These are phyloP conservation scores for Globisporangium recalcitrans DNA, from an alignment of 352 stramenopile species.

Conservation along the genomic window DNA sequence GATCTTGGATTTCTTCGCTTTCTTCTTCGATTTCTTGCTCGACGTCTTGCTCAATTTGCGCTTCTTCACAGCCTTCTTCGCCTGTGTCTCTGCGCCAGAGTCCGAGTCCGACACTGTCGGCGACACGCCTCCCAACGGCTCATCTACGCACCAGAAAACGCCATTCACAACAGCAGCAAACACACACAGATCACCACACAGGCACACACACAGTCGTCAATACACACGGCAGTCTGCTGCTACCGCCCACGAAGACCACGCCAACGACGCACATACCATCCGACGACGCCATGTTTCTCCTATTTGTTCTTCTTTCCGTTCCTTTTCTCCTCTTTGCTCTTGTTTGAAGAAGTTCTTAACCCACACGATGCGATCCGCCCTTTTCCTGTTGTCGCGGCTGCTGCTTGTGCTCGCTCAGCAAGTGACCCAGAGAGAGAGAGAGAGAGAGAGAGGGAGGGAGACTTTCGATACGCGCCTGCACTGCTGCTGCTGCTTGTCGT, in stretches of 20 bases:
- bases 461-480: not conserved
- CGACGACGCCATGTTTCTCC: constrained; percentile 14
- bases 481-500: not conserved
- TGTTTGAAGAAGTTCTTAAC: not conserved
- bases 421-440: not conserved
- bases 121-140: constrained; percentile 60
- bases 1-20: constrained; percentile 62
- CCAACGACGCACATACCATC: constrained; percentile 14
- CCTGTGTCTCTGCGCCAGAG: constrained; percentile 51
- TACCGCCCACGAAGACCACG: not conserved
- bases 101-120: constrained; percentile 85
- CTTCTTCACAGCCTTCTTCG: constrained; percentile 49
- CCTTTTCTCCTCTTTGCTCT: constrained; percentile 1
- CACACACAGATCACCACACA: not conserved
- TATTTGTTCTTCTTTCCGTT: constrained; percentile 6
- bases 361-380: not conserved
- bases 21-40: constrained; percentile 43
- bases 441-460: too few species aligned
- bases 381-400: not conserved
- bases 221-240: constrained; percentile 1
- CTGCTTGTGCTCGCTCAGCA: not conserved
- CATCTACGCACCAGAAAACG: constrained; percentile 31
- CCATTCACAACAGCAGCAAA: not conserved
- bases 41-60: constrained; percentile 49
- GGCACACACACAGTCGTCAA: not conserved